Percentiles rank a stretch among this genome's conserved stretches.
Conservation (phyloP, 179 eudicot species). For the Silene vulgaris region DNA sequence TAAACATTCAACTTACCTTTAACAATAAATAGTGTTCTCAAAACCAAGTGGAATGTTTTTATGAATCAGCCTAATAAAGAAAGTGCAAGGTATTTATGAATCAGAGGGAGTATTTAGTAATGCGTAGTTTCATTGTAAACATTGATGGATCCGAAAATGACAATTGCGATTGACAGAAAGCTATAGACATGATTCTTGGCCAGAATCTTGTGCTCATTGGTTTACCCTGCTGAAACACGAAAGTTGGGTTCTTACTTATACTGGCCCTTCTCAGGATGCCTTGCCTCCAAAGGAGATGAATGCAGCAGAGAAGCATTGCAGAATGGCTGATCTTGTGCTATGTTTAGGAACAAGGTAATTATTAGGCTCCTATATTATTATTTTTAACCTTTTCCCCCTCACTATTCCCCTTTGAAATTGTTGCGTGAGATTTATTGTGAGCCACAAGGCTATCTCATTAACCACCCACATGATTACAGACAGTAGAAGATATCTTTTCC, state of each 20-base stretch:
- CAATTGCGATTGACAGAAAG: slow-evolving; percentile 2
- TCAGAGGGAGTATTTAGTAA: neutral
- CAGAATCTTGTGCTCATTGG: slow-evolving; percentile 4
- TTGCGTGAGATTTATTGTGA: neutral
- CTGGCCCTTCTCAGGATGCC: slow-evolving; percentile 61
- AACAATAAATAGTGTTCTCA: neutral
- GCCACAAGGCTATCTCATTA: neutral
- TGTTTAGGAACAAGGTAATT: slow-evolving; percentile 91
- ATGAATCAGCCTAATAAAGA: neutral
- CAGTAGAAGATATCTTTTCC: neutral
- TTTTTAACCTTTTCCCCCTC: neutral
- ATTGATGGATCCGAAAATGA: neutral
- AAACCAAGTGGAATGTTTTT: neutral
- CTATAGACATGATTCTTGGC: slow-evolving; percentile 1
- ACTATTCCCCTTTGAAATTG: neutral
- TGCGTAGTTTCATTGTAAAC: neutral
- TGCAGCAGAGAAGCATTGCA: slow-evolving; percentile 82
- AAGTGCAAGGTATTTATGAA: neutral
- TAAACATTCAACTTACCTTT: neutral
- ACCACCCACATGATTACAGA: neutral
- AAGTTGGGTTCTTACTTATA: slow-evolving; percentile 17
- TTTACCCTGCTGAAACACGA: neutral
- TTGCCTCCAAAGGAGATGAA: slow-evolving; percentile 81
- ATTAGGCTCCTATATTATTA: slow-evolving; percentile 13
- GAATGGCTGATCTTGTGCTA: slow-evolving; percentile 86